A percentile compares a stretch with the other conserved stretches of the same genome.
These are phyloP conservation scores for Geum urbanum DNA, from an alignment of 306 rosid genomes.

Conservation along the genomic window DNA sequence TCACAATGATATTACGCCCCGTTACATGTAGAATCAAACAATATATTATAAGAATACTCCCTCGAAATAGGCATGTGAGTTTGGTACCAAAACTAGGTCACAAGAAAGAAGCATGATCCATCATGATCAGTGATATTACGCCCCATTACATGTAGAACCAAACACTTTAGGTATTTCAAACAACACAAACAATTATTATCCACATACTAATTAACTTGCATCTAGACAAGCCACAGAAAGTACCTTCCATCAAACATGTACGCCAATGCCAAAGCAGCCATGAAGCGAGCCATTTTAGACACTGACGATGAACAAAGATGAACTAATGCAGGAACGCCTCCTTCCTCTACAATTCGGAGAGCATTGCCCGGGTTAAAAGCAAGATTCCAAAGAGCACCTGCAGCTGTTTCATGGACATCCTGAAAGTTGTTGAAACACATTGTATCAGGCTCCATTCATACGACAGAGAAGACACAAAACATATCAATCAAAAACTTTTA, in stretches of 20 bases:
- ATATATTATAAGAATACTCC: no score
- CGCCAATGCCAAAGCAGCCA: slow-evolving; percentile 97
- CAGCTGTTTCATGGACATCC: slow-evolving; percentile 99
- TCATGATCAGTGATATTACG: not conserved
- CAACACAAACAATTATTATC: slow-evolving; percentile 4
- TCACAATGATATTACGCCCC: not conserved
- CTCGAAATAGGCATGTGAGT: not conserved
- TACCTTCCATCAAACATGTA: slow-evolving; percentile 99
- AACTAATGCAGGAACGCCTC: slow-evolving; percentile 93
- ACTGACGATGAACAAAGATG: slow-evolving; percentile 88
- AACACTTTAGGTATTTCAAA: not conserved
- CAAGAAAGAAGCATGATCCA: not conserved
- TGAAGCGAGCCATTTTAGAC: slow-evolving; percentile 99
- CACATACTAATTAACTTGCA: not conserved
- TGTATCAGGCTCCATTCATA: slow-evolving; percentile 20
- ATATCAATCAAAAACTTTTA: not conserved
- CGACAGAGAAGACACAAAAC: not conserved
- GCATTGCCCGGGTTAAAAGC: slow-evolving; percentile 98
- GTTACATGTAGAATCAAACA: not conserved
- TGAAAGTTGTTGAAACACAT: slow-evolving; percentile 39
- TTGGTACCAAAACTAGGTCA: not conserved
- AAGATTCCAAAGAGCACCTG: slow-evolving; percentile 99
- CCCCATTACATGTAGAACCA: not conserved
- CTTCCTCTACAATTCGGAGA: slow-evolving; percentile 93
- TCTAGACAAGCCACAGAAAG: slow-evolving; percentile 7